Base-by-base conservation (phyloP, 2,329 filamentous ascomycete species). In the Verticillium dahliae region DNA sequence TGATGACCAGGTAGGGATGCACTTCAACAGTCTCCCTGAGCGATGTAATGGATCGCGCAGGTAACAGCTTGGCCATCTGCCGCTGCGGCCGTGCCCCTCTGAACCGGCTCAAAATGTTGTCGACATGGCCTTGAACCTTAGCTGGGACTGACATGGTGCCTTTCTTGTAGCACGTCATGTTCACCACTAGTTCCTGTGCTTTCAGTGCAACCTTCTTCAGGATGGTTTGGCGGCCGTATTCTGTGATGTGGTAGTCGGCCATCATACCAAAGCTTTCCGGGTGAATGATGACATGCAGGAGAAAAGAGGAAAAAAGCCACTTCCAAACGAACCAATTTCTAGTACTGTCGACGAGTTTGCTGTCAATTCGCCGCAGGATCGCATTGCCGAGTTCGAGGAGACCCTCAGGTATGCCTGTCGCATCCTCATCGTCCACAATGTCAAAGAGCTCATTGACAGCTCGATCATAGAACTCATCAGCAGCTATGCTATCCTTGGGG, bases 221-320 rank as follows among this genome's bases (percentile, higher is more conserved):
- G 61, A 90, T 90, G 73, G 88, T 93, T 69, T 96, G 90, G 54
- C 95, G 86, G 52, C 92, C 92, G 74, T 94, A 92, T 67, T 96
- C 91, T 58, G 90, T 93, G 69, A 98, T 92, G 76, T 97, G 91
- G 73, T 96, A 94, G 69, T 96, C 91, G 61, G 91, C 85, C 79
- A 98, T 88, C 78, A 90, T 85, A 60, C 86, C 85, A 67, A 86
- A 83, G 59, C 83, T 92, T 82, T 99, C 95, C 11, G 95, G 95
- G 69, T 95, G 90, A 57, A 92, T 90, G 69, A 98, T 85, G 60
- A 92, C 89, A 68, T 90, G 89, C 56, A 91, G 83, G 39, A 98
- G 80, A 75, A 95, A 97, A 59, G 89, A 89, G 65, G 92, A 90
- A 73, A 98, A 97, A 65, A 97, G 88, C 87, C 94, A 99, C 71